These are phyloP conservation scores for Cyberlindnera bimundalis DNA, from an alignment of 805 yeast genomes.

Conservation along the genomic window DNA sequence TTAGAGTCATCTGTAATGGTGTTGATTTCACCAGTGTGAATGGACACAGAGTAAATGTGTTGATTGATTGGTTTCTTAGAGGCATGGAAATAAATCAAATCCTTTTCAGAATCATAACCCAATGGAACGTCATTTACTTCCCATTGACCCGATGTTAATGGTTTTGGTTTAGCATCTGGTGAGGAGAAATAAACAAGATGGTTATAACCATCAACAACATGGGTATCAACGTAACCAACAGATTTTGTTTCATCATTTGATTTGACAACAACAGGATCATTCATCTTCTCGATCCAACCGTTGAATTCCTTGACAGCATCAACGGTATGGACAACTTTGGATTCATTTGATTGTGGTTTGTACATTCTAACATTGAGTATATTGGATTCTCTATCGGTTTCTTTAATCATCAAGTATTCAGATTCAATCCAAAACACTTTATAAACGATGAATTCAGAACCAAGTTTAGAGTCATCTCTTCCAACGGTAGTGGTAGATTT, in stretches of 20 bases:
- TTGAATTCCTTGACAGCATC: conserved; percentile 44
- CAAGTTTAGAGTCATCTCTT: conserved; percentile 24
- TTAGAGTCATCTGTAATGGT: conserved; percentile 46
- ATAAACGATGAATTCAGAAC: conserved; percentile 53
- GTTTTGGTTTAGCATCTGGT: conserved; percentile 43
- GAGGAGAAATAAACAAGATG: conserved; percentile 83
- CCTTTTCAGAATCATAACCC: conserved; percentile 48
- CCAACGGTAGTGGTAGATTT: conserved; percentile 30
- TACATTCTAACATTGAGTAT: conserved; percentile 49
- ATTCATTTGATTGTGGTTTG: conserved; percentile 30
- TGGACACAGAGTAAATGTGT: conserved; percentile 22
- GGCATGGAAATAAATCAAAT: conserved; percentile 56
- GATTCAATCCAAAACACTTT: conserved; percentile 66
- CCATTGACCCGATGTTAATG: conserved; percentile 79
- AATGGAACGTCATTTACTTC: conserved; percentile 69
- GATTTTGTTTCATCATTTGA: conserved; percentile 36
- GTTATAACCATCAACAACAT: conserved; percentile 56
- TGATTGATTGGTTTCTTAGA: conserved; percentile 47
- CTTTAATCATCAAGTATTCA: conserved; percentile 46
- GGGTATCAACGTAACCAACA: conserved; percentile 75
- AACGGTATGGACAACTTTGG: conserved; percentile 42
- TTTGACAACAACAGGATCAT: conserved; percentile 54
- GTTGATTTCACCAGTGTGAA: conserved; percentile 30
- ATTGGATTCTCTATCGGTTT: conserved; percentile 68
- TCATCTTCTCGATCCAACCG: conserved; percentile 77